phyloP scores from a whole-genome alignment of 2,329 filamentous ascomycete genomes.

The Sporothrix mexicana region DNA sequence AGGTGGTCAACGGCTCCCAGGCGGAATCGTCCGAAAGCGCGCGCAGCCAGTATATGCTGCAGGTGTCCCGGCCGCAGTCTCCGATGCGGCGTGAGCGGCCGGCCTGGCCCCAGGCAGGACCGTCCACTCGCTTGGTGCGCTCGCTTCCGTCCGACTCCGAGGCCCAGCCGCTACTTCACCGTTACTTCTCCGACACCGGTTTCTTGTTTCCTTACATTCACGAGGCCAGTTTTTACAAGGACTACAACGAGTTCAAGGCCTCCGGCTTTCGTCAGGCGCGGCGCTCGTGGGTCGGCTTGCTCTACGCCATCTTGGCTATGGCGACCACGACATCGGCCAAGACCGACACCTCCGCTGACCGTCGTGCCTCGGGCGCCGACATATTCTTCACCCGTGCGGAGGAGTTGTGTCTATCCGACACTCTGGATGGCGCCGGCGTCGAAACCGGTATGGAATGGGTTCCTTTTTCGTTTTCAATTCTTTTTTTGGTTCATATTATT shows the following conservation, averaged over 20 bases:
- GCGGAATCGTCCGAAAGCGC: neutral
- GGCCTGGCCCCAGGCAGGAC: constrained; percentile 11
- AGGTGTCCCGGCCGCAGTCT: constrained; percentile 10
- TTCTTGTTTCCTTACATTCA: constrained; percentile 39
- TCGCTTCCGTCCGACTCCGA: neutral
- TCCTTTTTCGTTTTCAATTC: no score
- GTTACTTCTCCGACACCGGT: constrained; percentile 36
- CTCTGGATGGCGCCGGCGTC: constrained; percentile 48
- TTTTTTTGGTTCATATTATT: no score
- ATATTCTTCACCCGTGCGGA: constrained; percentile 53
- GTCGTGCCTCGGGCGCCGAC: constrained; percentile 46
- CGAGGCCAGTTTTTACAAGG: constrained; percentile 36
- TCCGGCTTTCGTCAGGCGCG: constrained; percentile 45
- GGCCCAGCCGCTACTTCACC: neutral
- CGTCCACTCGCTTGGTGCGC: neutral
- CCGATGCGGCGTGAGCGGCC: neutral
- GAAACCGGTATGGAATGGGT: neutral
- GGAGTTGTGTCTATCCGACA: constrained; percentile 47
- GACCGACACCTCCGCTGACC: constrained; percentile 45
- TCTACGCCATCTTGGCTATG: constrained; percentile 59
- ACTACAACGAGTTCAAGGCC: constrained; percentile 28
- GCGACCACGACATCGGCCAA: no score
- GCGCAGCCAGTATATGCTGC: neutral
- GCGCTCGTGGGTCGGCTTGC: constrained; percentile 55
- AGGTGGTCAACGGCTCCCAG: neutral